A percentile compares a stretch with the other conserved stretches of the same genome.
These are phyloP conservation scores for Paracorniculantispora psalliotae DNA, from an alignment of 2,329 filamentous ascomycete genomes.

Conservation along the genomic window DNA sequence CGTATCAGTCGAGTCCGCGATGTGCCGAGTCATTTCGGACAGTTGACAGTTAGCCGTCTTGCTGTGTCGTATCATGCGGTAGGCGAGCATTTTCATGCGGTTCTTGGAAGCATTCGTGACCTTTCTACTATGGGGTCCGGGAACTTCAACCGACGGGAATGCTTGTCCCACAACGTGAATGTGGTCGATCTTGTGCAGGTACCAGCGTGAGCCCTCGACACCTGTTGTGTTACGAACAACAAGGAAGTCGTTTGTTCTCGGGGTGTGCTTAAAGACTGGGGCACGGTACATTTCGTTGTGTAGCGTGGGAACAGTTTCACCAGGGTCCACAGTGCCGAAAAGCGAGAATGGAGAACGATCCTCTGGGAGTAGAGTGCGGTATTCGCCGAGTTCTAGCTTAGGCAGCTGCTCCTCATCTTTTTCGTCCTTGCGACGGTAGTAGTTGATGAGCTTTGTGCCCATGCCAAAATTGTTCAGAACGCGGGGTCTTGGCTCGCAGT, in stretches of 20 bases:
- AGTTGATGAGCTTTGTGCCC: conserved; percentile 94
- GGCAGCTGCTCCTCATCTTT: conserved; percentile 70
- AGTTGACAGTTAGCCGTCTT: conserved; percentile 64
- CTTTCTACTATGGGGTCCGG: conserved; percentile 87
- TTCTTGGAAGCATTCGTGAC: conserved; percentile 98
- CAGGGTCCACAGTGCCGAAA: conserved; percentile 88
- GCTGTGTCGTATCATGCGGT: conserved; percentile 78
- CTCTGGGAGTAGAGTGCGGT: conserved; percentile 80
- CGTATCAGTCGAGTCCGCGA: conserved; percentile 87
- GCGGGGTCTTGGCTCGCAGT: conserved; percentile 88
- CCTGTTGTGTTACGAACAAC: conserved; percentile 79
- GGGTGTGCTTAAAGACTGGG: conserved; percentile 82
- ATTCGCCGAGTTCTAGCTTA: conserved; percentile 83
- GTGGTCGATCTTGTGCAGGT: conserved; percentile 83
- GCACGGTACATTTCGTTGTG: conserved; percentile 96
- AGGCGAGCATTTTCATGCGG: conserved; percentile 92
- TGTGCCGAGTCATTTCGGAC: conserved; percentile 84
- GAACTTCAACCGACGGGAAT: conserved; percentile 86
- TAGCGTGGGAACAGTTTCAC: conserved; percentile 83
- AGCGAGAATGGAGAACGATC: conserved; percentile 95
- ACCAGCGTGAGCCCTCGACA: conserved; percentile 72
- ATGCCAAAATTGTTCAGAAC: conserved; percentile 96
- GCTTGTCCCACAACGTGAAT: conserved; percentile 88
- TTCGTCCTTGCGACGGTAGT: conserved; percentile 77
- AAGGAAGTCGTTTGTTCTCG: conserved; percentile 78